A percentile compares a stretch with the other conserved stretches of the same genome.
phyloP scores from a whole-genome alignment of 2,329 filamentous ascomycete genomes.

The Didymella lethalis region DNA sequence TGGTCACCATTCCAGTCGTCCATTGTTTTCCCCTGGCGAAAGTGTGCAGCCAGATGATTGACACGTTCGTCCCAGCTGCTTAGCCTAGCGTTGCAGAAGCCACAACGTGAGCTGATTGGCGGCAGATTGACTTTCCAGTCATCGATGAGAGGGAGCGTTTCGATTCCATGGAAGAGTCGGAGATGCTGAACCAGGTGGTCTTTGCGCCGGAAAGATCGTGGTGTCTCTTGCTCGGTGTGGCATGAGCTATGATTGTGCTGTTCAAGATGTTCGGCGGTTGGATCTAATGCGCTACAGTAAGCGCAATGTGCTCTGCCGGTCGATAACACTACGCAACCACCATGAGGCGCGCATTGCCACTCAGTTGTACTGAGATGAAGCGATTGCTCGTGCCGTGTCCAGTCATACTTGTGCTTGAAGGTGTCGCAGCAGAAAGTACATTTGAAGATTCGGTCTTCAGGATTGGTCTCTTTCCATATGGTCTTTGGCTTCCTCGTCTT shows the following conservation, averaged over 20 bases:
- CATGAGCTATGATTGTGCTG: conserved; percentile 34
- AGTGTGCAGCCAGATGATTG: conserved; percentile 39
- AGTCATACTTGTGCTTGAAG: conserved; percentile 43
- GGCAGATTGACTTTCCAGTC: conserved; percentile 37
- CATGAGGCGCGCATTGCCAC: conserved; percentile 34
- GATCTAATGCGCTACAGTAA: conserved; percentile 19
- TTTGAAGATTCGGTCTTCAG: conserved; percentile 29
- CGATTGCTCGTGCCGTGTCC: conserved; percentile 42
- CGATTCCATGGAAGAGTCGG: conserved; percentile 33
- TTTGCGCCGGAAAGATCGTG: conserved; percentile 43
- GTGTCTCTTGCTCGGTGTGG: conserved; percentile 25
- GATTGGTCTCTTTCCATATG: conserved; percentile 8
- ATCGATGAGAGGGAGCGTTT: conserved; percentile 46
- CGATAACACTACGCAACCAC: conserved; percentile 54
- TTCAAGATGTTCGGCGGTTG: conserved; percentile 23
- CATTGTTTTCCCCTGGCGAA: conserved; percentile 35
- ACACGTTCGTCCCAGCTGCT: conserved; percentile 35
- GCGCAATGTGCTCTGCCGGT: conserved; percentile 54
- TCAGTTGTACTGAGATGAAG: conserved; percentile 38
- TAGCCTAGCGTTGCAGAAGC: conserved; percentile 34
- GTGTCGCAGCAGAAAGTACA: conserved; percentile 44
- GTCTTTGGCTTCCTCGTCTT: conserved; percentile 14
- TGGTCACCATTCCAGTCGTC: conserved; percentile 40
- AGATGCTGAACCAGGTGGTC: conserved; percentile 42
- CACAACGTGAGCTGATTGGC: conserved; percentile 33